These are phyloP conservation scores for Bidens hawaiensis DNA, from an alignment of 140 eudicot genomes.

Conservation along the genomic window DNA sequence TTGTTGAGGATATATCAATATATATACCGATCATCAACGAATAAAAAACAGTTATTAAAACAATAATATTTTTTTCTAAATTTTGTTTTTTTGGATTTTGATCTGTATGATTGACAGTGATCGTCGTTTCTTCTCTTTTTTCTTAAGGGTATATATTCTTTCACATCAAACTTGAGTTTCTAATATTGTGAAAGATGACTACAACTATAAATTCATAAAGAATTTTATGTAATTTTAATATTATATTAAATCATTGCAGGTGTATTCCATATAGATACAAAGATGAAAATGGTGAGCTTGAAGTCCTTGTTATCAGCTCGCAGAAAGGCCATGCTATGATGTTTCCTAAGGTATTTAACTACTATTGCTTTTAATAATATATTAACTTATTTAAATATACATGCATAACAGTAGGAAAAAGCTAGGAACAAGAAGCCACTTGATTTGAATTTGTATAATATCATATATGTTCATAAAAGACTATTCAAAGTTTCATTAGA, in stretches of 20 bases:
- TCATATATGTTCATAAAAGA: constrained; percentile 6
- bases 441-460: constrained; percentile 41
- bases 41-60: no score
- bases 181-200: not conserved
- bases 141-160: no score
- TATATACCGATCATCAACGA: no score
- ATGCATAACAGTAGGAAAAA: not conserved
- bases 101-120: no score
- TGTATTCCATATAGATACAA: constrained; percentile 79
- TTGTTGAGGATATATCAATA: no score
- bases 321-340: constrained; percentile 72
- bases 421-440: constrained; percentile 29
- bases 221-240: not conserved
- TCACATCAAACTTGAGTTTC: not conserved
- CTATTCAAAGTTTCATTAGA: constrained; percentile 6
- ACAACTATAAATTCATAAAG: not conserved
- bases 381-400: not conserved
- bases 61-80: no score
- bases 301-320: constrained; percentile 78
- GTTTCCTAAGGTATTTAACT: constrained; percentile 73
- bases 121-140: no score
- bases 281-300: constrained; percentile 45
- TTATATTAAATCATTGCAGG: constrained; percentile 33
- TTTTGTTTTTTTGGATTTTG: no score
- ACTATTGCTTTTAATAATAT: not conserved